Evolutionary conservation across 371 early-diverging fungal species (phyloP), one percentile per base, ranked within the genome.

Genomic region (Mortierella sp.): DNA sequence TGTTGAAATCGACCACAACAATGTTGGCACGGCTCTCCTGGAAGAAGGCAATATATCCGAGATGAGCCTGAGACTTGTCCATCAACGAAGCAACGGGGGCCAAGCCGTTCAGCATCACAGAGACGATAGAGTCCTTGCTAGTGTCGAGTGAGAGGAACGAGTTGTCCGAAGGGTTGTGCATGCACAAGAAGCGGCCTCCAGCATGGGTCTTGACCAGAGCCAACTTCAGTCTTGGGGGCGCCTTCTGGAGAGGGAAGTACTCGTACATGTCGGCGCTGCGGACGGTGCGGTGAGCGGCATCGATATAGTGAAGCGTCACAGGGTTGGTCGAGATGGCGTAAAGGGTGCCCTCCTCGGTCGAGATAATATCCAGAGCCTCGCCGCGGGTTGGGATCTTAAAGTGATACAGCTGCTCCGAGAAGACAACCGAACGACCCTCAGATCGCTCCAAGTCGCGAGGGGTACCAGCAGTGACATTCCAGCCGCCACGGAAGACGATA

Each of bases 321-420:
- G 96, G 96, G 77, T 91, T 92, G 46, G 94, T 94, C 0, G 95
- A 92, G 14, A 95, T 89, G 11, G 89, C 92, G 81, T 90, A 94
- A 2, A 95, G 76, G 10, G 88, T 88, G 4, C 91, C 92, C 75
- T 92, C 90, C 48, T 91, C 91, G 16, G 90, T 78, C 24, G 90
- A 80, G 21, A 93, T 89, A 71, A 94, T 91, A 81, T 95, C 95
- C 79, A 95, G 75, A 0, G 94, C 93, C 77, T 95, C 95, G 16
- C 96, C 96, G 32, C 93, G 91, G 18, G 93, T 93, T 12, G 93
- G 94, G 38, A 95, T 88, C 77, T 92, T 91, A 88, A 96, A 96
- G 29, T 90, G 89, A 75, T 95, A 94, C 10, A 95, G 79, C 74
- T 92, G 92, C 78, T 96, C 96, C 14, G 95, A 93, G 80, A 95